These are phyloP conservation scores for Camillea tinctor DNA, from an alignment of 2,329 filamentous ascomycete genomes.

Conservation along the genomic window DNA sequence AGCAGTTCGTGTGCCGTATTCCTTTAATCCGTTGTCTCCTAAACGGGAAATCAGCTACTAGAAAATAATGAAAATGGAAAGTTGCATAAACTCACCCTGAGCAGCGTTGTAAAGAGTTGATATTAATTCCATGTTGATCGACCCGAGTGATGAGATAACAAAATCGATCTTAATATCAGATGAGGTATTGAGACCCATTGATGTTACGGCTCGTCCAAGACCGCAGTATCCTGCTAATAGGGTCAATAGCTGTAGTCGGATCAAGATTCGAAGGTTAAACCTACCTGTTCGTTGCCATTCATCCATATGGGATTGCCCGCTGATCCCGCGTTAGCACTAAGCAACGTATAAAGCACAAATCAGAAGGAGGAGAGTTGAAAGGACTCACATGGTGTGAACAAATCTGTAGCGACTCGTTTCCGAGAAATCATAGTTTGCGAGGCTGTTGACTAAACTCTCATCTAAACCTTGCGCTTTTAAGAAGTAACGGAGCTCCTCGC, in stretches of 20 bases:
- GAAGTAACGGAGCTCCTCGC: slow-evolving; percentile 69
- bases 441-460: slow-evolving; percentile 61
- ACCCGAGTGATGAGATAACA: slow-evolving; percentile 78
- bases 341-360: background rate
- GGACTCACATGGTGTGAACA: slow-evolving; percentile 75
- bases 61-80: slow-evolving; percentile 2
- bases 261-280: slow-evolving; percentile 6
- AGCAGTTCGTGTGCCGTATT: slow-evolving; percentile 42
- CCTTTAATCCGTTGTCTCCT: slow-evolving; percentile 45
- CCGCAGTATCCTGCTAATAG: slow-evolving; percentile 65
- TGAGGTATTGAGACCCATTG: slow-evolving; percentile 59
- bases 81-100: slow-evolving; percentile 42
- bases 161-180: slow-evolving; percentile 68
- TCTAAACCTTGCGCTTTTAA: slow-evolving; percentile 65
- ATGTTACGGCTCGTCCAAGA: slow-evolving; percentile 64
- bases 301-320: slow-evolving; percentile 56
- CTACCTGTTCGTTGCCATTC: slow-evolving; percentile 45
- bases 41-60: slow-evolving; percentile 3
- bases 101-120: slow-evolving; percentile 53
- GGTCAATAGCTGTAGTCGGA: slow-evolving; percentile 8
- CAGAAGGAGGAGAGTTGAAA: background rate
- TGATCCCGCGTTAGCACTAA: slow-evolving; percentile 32
- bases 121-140: slow-evolving; percentile 68
- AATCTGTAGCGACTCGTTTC: slow-evolving; percentile 72
- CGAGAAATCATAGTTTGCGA: slow-evolving; percentile 79